phyloP scores from a whole-genome alignment of 371 early-diverging fungal species.

The Conidiobolus incongruus region DNA sequence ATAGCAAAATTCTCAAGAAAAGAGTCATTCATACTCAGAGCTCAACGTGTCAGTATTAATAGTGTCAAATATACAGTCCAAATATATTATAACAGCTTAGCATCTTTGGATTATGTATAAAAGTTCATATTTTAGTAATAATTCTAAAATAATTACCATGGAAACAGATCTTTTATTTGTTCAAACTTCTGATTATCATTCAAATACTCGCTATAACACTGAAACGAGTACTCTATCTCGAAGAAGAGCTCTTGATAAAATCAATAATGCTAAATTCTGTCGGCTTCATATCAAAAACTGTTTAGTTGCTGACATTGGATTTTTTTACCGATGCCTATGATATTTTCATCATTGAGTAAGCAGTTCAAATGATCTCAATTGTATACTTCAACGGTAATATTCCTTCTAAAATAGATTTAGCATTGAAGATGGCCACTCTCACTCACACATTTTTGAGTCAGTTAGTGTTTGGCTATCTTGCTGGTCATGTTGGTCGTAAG shows the following conservation, averaged over 20 bases:
- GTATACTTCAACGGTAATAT: slow-evolving; percentile 32
- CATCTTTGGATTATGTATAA: no score
- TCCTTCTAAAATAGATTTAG: slow-evolving; percentile 36
- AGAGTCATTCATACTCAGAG: no score
- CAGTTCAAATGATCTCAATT: slow-evolving; percentile 53
- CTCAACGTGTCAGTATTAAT: no score
- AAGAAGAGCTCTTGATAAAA: slow-evolving; percentile 13
- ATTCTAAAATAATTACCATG: no score
- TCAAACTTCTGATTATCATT: no score
- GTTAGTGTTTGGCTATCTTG: slow-evolving; percentile 62
- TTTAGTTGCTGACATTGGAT: slow-evolving; percentile 62
- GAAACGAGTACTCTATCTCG: no score
- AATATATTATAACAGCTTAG: no score
- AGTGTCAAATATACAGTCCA: no score
- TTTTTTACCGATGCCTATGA: slow-evolving; percentile 81
- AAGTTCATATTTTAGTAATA: no score
- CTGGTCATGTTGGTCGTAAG: slow-evolving; percentile 62
- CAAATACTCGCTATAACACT: no score
- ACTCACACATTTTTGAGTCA: slow-evolving; percentile 70
- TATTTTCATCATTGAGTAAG: slow-evolving; percentile 62
- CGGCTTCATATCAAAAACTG: slow-evolving; percentile 65
- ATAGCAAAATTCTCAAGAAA: no score
- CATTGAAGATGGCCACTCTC: slow-evolving; percentile 56
- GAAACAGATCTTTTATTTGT: no score
- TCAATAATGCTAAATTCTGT: slow-evolving; percentile 24